A percentile compares a stretch with the other conserved stretches of the same genome.
phyloP scores from a whole-genome alignment of 495 filamentous ascomycete species.

The Glarea lozoyensis region DNA sequence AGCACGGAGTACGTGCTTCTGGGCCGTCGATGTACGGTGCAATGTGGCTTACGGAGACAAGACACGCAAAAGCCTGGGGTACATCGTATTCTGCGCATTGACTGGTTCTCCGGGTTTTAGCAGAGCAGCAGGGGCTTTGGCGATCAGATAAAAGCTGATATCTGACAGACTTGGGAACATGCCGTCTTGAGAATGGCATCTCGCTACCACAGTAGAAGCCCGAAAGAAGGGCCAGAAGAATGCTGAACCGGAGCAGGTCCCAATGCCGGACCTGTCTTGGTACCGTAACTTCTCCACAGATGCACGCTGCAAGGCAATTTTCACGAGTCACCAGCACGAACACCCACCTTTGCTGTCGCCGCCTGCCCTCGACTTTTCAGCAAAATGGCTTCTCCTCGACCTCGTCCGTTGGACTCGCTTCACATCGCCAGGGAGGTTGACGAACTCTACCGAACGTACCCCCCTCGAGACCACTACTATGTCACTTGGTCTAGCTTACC shows the following conservation, averaged over 20 bases:
- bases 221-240: constrained; percentile 3
- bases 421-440: not conserved
- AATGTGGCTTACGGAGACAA: no score
- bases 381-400: not conserved
- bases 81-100: constrained; percentile 2
- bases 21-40: no score
- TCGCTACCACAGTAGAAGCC: no score
- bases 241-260: not conserved
- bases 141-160: constrained; percentile 7
- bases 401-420: not conserved
- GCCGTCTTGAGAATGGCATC: not conserved
- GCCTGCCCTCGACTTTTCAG: not conserved
- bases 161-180: not conserved
- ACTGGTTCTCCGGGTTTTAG: constrained; percentile 2
- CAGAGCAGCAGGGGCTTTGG: not conserved
- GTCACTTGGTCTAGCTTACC: not conserved
- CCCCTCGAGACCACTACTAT: not conserved
- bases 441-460: constrained; percentile 1
- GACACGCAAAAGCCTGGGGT: not conserved
- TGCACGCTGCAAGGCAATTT: constrained; percentile 4
- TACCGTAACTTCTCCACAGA: not conserved
- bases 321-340: constrained; percentile 11
- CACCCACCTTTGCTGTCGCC: not conserved
- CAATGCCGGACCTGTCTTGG: constrained; percentile 5
- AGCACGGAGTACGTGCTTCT: not conserved